Evolutionary conservation across 352 stramenopile species (phyloP).

Genomic region (Globisporangium lucens): DNA sequence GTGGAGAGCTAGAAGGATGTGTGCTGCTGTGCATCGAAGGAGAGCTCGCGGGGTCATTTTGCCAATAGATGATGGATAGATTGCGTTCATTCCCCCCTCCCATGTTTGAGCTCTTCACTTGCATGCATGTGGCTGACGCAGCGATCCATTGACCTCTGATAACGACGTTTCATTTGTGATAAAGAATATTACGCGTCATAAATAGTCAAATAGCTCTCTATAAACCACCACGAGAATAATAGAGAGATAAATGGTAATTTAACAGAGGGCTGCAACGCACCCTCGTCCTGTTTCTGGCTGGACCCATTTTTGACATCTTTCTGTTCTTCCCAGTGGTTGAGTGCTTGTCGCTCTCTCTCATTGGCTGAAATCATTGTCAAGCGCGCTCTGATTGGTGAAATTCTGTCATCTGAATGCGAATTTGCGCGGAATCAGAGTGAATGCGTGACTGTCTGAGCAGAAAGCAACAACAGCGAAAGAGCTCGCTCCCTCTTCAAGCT

Average conservation of each 20-base stretch:
- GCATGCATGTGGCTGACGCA: slow-evolving; percentile 3
- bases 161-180: background rate
- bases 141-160: background rate
- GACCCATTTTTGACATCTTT: slow-evolving; percentile 11
- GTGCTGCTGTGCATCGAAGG: background rate
- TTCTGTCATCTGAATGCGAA: slow-evolving; percentile 18
- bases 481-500: slow-evolving; percentile 11
- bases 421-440: slow-evolving; percentile 19
- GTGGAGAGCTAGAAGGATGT: background rate
- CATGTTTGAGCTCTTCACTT: slow-evolving; percentile 1
- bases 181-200: background rate
- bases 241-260: background rate
- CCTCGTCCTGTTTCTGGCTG: background rate
- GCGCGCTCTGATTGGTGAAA: slow-evolving; percentile 19
- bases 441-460: slow-evolving; percentile 7
- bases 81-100: background rate
- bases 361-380: slow-evolving; percentile 6
- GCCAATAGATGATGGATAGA: slow-evolving; percentile 6
- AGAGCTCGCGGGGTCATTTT: background rate
- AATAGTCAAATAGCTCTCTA: background rate
- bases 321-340: background rate
- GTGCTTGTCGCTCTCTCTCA: background rate
- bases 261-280: too few relatives aligned
- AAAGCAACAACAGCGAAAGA: background rate
- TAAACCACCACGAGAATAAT: too few relatives aligned